Base-by-base conservation (phyloP, 1,284 basidiomycete genomes). In the Ceratobasidium sp. region DNA sequence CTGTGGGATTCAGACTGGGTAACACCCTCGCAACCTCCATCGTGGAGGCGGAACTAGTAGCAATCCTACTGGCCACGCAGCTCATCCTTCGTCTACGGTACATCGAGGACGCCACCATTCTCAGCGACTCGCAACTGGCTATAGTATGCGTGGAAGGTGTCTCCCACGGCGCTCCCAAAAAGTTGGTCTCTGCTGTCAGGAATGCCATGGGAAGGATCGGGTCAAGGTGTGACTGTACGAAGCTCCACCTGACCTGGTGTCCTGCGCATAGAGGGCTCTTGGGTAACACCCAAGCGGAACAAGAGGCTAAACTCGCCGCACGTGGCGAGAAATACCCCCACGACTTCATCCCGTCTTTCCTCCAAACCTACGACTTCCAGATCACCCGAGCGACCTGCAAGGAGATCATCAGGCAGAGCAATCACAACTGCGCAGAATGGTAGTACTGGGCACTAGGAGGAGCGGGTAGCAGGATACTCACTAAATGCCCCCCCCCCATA, bases 1-100 rank as follows among this genome's bases (percentile, higher is more conserved):
- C 39, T 42, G 39, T 13, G 13, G 39, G 39, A 5, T 6, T 42
- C 39, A 5, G 39, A 13, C 39, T 42, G 39, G 39, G 39, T 13
- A 42, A 13, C 39, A 42, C 7, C 13, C 39, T 42, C 39, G 13
- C n/a, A 42, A 6, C 7, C 39, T 6, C 39, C 39, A 42, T 42
- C 5, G 39, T 42, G 39, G 78, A 78, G 15, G 77, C 77, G 5
- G 77, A 79, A 35, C 42, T 78, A 11, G 77, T 68, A n/a, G 77
- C 71, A 0, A 69, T 75, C 17, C 28, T 54, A 8, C 68, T 77
- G 0, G 78, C 64, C n/a, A 33, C 69, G 5, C 42, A 66, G 15
- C 42, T 51, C 42, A 49, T 66, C 11, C 23, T 17, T 5, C 28
- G 28, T 6, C 11, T 42, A 10, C 2, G 10, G 1, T 23, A 13